Evolutionary conservation across 2,329 filamentous ascomycete species (phyloP).

Genomic region (Colletotrichum noveboracense): DNA sequence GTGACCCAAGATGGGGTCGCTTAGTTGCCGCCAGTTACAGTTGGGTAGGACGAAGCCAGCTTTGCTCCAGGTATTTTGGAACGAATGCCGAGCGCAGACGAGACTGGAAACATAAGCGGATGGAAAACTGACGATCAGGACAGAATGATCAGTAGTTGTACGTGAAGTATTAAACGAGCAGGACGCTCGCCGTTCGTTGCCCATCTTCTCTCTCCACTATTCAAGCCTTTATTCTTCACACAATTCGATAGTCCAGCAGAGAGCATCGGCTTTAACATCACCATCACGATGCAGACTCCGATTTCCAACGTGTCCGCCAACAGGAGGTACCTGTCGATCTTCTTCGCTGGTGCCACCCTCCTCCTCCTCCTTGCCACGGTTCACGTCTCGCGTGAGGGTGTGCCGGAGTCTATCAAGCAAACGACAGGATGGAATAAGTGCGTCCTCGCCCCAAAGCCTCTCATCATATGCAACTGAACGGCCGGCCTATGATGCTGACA

Average conservation of each 20-base stretch:
- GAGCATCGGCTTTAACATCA: neutral
- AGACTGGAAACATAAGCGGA: neutral
- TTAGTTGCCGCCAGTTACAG: neutral
- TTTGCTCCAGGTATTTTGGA: neutral
- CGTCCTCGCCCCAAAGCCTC: neutral
- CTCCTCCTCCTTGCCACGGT: neutral
- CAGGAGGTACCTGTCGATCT: neutral
- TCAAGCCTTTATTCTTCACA: neutral
- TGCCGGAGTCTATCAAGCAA: neutral
- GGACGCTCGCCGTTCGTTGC: neutral
- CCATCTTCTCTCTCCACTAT: neutral
- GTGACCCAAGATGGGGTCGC: neutral
- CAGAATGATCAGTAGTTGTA: neutral
- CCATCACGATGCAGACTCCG: neutral
- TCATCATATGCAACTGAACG: neutral
- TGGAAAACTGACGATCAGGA: neutral
- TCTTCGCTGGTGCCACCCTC: neutral
- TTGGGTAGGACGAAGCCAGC: neutral
- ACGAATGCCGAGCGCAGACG: neutral
- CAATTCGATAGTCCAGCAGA: neutral
- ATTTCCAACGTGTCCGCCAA: neutral
- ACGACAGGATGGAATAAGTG: slow-evolving; percentile 7
- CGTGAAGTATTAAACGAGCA: neutral
- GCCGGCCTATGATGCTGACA: neutral
- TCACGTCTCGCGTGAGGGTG: neutral